phyloP scores from a whole-genome alignment of 768 basidiomycete species.

The Tricholoma bakamatsutake region DNA sequence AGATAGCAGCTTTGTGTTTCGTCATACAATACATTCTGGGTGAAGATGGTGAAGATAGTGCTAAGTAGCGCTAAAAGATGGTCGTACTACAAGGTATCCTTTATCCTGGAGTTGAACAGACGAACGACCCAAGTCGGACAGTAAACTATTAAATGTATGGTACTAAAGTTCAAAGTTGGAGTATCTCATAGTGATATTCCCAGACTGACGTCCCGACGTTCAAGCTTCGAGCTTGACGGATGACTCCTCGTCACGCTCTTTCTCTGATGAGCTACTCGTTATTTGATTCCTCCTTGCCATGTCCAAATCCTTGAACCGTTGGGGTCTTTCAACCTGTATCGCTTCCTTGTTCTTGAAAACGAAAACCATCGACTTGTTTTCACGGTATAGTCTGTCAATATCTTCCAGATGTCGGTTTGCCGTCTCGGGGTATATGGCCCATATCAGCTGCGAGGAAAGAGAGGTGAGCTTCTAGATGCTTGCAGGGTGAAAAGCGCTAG shows the following conservation, averaged over 20 bases:
- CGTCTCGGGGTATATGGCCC: constrained; percentile 44
- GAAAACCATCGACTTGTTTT: constrained; percentile 34
- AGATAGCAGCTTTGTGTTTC: too few relatives aligned
- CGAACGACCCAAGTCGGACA: too few relatives aligned
- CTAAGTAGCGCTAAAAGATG: too few relatives aligned
- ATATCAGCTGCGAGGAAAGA: constrained; percentile 30
- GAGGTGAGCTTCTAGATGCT: background rate
- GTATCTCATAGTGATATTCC: too few relatives aligned
- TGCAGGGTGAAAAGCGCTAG: background rate
- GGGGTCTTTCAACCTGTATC: constrained; percentile 36
- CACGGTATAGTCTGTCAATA: constrained; percentile 42
- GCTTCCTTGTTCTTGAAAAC: constrained; percentile 39
- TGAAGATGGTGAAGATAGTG: too few relatives aligned
- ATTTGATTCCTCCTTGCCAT: background rate
- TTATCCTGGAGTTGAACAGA: too few relatives aligned
- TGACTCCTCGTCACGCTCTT: background rate
- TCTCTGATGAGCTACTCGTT: background rate
- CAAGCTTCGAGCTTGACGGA: background rate
- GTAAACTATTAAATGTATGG: too few relatives aligned
- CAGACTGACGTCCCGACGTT: background rate
- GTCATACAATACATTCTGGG: too few relatives aligned
- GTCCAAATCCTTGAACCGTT: constrained; percentile 34
- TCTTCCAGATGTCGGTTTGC: constrained; percentile 46
- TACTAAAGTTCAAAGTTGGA: background rate
- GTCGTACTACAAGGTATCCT: too few relatives aligned